Percentiles rank a stretch among this genome's conserved stretches.
Evolutionary conservation across 2,329 filamentous ascomycete genomes (phyloP).

Genomic region (Xylaria sp.): DNA sequence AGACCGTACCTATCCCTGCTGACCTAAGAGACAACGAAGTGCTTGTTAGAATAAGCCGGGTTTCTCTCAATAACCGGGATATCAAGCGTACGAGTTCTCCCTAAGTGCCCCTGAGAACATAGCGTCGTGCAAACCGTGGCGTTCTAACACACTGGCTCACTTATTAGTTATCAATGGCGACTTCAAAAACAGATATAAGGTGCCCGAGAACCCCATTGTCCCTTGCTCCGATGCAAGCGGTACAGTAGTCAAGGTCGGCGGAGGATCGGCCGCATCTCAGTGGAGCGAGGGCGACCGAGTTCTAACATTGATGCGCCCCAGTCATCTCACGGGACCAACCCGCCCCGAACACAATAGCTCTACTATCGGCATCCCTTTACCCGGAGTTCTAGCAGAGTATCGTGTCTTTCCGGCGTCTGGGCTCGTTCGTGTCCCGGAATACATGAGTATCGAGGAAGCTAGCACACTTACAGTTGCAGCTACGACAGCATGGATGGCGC

Average conservation of each 20-base stretch:
- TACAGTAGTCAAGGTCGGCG: not conserved
- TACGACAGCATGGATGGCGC: slow-evolving; percentile 21
- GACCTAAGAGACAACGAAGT: slow-evolving; percentile 18
- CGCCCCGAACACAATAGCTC: slow-evolving; percentile 8
- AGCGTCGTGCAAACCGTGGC: not conserved
- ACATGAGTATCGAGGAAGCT: slow-evolving; percentile 20
- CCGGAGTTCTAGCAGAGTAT: slow-evolving; percentile 6
- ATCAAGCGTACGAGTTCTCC: slow-evolving; percentile 7
- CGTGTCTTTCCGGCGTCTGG: slow-evolving; percentile 18
- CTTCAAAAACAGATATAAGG: slow-evolving; percentile 15
- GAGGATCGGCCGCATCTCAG: not conserved
- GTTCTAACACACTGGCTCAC: not conserved
- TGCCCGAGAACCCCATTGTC: not conserved
- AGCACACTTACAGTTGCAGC: slow-evolving; percentile 18
- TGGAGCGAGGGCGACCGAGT: slow-evolving; percentile 20
- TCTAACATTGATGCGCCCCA: slow-evolving; percentile 16
- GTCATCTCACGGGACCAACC: slow-evolving; percentile 8
- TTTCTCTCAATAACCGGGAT: slow-evolving; percentile 20
- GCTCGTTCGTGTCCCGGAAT: not conserved
- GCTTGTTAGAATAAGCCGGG: slow-evolving; percentile 17
- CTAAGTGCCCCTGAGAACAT: not conserved
- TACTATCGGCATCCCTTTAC: slow-evolving; percentile 17
- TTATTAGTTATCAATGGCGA: slow-evolving; percentile 12
- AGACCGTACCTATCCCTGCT: not conserved
- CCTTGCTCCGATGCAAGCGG: slow-evolving; percentile 25